phyloP scores from a whole-genome alignment of 768 basidiomycete species.

The Mycena amicta region DNA sequence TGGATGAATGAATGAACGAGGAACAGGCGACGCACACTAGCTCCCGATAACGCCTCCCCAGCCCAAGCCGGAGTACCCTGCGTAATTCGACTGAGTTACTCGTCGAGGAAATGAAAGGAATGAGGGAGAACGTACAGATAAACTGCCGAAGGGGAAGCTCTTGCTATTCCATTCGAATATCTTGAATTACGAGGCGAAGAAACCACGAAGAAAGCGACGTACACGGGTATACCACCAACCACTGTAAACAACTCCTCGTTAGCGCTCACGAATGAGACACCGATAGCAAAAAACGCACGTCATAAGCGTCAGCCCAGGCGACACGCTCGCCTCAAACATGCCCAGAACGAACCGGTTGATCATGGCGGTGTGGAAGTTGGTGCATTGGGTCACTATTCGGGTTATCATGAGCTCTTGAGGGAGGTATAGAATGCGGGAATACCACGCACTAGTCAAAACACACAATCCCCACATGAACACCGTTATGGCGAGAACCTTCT shows the following conservation, averaged over 20 bases:
- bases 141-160: slow-evolving; percentile 22
- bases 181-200: background rate
- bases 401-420: background rate
- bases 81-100: background rate
- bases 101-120: background rate
- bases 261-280: slow-evolving; percentile 21
- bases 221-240: slow-evolving; percentile 25
- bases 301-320: slow-evolving; percentile 24
- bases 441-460: slow-evolving; percentile 17
- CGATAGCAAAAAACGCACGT: slow-evolving; percentile 18
- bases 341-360: slow-evolving; percentile 22
- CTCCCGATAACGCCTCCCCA: slow-evolving; percentile 24
- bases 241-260: slow-evolving; percentile 20
- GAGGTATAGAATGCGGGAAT: background rate
- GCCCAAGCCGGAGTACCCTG: slow-evolving; percentile 24
- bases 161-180: too few species aligned
- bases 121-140: slow-evolving; percentile 18
- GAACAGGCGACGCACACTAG: slow-evolving; percentile 7
- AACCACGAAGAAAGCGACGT: background rate
- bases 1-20: background rate
- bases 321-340: slow-evolving; percentile 22
- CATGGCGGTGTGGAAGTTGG: slow-evolving; percentile 24
- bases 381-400: slow-evolving; percentile 22
- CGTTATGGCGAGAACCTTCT: slow-evolving; percentile 18
- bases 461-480: slow-evolving; percentile 25